phyloP scores from a whole-genome alignment of 2,329 filamentous ascomycete genomes.

The Fusarium caatingaense region DNA sequence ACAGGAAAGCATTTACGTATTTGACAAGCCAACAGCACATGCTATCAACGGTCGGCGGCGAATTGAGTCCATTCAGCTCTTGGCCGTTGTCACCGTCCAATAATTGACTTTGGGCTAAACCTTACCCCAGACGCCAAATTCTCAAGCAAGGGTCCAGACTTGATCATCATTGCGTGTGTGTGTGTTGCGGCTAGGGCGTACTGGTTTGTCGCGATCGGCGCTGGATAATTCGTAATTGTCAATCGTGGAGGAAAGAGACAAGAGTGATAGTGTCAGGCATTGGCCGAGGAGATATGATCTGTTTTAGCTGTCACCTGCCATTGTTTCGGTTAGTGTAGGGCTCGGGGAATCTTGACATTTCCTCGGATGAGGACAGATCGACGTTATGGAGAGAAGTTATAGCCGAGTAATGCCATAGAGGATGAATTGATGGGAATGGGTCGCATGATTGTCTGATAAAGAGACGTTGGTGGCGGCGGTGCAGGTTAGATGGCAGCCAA shows the following conservation, averaged over 20 bases:
- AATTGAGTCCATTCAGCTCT: background rate
- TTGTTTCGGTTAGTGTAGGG: background rate
- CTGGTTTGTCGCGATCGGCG: conserved; percentile 13
- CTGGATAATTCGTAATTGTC: background rate
- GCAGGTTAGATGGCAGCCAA: background rate
- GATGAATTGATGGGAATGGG: background rate
- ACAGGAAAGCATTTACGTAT: background rate
- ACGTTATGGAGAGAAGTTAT: background rate
- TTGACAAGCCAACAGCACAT: background rate
- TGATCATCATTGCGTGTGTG: background rate
- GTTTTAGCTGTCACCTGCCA: background rate
- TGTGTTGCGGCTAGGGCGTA: conserved; percentile 3
- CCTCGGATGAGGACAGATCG: background rate
- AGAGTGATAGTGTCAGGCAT: background rate
- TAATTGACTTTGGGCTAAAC: background rate
- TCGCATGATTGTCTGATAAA: background rate
- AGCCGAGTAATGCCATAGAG: background rate
- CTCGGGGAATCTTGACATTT: background rate
- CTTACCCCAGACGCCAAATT: conserved; percentile 26
- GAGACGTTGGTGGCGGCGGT: background rate
- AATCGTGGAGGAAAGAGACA: background rate
- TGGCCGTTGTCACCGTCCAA: background rate
- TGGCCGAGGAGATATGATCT: background rate
- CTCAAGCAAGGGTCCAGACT: background rate
- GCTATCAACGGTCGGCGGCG: conserved; percentile 8